A percentile compares a stretch with the other conserved stretches of the same genome.
phyloP scores from a whole-genome alignment of 306 rosid genomes.

The Casuarina equisetifolia region DNA sequence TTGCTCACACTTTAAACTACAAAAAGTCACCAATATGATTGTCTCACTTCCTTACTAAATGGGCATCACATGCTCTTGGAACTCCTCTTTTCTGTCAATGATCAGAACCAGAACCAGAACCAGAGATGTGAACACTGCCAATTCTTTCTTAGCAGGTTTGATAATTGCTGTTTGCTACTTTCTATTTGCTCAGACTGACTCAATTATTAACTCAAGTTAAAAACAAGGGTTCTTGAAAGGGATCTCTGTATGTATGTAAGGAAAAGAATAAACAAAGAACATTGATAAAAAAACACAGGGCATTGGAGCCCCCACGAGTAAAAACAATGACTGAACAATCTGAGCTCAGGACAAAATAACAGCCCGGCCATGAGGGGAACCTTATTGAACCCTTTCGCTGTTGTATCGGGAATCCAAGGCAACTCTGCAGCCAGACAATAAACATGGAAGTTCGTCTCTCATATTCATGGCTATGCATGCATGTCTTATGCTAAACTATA shows the following conservation, averaged over 20 bases:
- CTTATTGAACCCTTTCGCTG: slow-evolving; percentile 14
- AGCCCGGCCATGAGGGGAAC: slow-evolving; percentile 30
- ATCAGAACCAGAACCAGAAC: background rate
- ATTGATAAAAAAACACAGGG: slow-evolving; percentile 18
- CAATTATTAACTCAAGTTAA: slow-evolving; percentile 10
- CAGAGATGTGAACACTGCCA: background rate
- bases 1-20: background rate
- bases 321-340: slow-evolving; percentile 36
- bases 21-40: background rate
- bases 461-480: slow-evolving; percentile 23
- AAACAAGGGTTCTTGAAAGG: slow-evolving; percentile 4
- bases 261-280: slow-evolving; percentile 5
- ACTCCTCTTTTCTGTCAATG: slow-evolving; percentile 20
- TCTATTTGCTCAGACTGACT: slow-evolving; percentile 7
- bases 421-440: slow-evolving; percentile 17
- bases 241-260: slow-evolving; percentile 17
- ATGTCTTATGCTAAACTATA: slow-evolving; percentile 3
- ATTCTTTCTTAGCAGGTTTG: slow-evolving; percentile 26
- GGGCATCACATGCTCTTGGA: slow-evolving; percentile 57
- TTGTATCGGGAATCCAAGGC: slow-evolving; percentile 46
- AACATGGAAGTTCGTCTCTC: slow-evolving; percentile 14
- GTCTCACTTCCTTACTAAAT: slow-evolving; percentile 31
- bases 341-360: slow-evolving; percentile 40
- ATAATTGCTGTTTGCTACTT: slow-evolving; percentile 13
- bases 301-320: slow-evolving; percentile 23